phyloP scores from a whole-genome alignment of 495 filamentous ascomycete genomes.

The Penicillium argentinense region DNA sequence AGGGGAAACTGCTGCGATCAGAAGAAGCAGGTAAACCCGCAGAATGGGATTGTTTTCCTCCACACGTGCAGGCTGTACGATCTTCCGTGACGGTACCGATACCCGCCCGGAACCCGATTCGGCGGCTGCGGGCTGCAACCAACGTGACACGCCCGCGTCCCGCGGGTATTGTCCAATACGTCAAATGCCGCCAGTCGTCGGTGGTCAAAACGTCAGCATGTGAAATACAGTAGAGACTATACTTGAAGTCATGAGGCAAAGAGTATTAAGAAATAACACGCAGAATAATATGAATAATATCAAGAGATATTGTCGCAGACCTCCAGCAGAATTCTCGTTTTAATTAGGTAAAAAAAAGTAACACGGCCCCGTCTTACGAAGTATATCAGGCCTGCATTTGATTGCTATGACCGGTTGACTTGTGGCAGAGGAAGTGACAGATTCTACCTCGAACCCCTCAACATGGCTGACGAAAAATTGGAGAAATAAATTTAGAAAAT shows the following conservation, averaged over 20 bases:
- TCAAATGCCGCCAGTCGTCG: conserved; percentile 15
- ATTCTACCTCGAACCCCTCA: conserved; percentile 1
- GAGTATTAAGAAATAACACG: too few relatives aligned
- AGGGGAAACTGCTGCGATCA: too few relatives aligned
- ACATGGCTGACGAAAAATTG: background rate
- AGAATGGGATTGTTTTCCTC: too few relatives aligned
- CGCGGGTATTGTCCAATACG: background rate
- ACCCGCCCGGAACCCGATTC: background rate
- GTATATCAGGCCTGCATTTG: conserved; percentile 17
- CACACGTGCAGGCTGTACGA: too few relatives aligned
- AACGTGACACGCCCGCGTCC: background rate
- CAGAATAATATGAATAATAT: too few relatives aligned
- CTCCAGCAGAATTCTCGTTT: too few relatives aligned
- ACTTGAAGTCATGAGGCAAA: too few relatives aligned
- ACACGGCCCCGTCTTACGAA: conserved; percentile 10
- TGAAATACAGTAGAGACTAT: conserved; percentile 2
- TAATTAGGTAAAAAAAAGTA: conserved; percentile 18
- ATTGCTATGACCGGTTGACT: too few relatives aligned
- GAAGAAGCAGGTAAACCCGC: too few relatives aligned
- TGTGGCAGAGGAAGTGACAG: background rate
- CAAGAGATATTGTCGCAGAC: too few relatives aligned
- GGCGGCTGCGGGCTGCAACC: background rate
- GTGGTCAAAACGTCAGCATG: conserved; percentile 18
- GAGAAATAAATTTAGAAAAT: conserved; percentile 1
- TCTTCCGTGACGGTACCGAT: background rate